Base-by-base conservation (phyloP, 2,329 filamentous ascomycete species). In the Calonectria hawksworthii region DNA sequence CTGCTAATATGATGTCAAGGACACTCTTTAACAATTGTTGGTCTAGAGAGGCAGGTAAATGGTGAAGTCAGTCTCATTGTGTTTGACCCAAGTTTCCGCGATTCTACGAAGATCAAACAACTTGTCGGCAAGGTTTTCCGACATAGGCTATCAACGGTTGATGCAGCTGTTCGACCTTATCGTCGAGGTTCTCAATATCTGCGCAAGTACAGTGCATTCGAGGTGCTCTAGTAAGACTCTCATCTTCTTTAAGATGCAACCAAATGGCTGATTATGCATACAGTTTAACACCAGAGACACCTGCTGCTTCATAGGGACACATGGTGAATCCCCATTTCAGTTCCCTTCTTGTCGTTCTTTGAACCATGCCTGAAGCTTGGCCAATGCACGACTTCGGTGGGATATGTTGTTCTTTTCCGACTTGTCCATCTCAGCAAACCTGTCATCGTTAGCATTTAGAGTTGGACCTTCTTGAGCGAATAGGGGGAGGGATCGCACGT, bases 341-440 rank as follows among this genome's bases (percentile, higher is more conserved):
- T 51, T 34, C 13, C 28, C 51, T 72, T 73, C 77, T 41, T 76
- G 68, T 54, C 86, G 83, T 65, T 86, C 88, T 73, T 90, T 89
- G 79, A 98, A 90, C 95, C 96, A 99, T 44, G 89, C 89, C 83
- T 95, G 94, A 77, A 99, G 89, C 86, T 98, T 98, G 77, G 92
- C 90, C 68, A 99, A 87, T n/a, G 97, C 97, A 82, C 93, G 95
- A 78, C 91, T 93, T 54, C 97, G 94, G 86, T 99, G 97, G 32
- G 96, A 98, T 82, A 99, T 95, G 82, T 93, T 92, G 87, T 99
- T 99, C 92, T 98, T 98, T 83, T 93, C 92, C 13, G 84, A 86
- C 85, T 94, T 96, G 67, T 95, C 94, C 97, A 99, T 99, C 87
- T 99, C 97, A 34, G 97, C 97, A 84, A 98, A 94, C 3, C 92